phyloP scores from a whole-genome alignment of 345 rosid species.

The Lagerstroemia speciosa region DNA sequence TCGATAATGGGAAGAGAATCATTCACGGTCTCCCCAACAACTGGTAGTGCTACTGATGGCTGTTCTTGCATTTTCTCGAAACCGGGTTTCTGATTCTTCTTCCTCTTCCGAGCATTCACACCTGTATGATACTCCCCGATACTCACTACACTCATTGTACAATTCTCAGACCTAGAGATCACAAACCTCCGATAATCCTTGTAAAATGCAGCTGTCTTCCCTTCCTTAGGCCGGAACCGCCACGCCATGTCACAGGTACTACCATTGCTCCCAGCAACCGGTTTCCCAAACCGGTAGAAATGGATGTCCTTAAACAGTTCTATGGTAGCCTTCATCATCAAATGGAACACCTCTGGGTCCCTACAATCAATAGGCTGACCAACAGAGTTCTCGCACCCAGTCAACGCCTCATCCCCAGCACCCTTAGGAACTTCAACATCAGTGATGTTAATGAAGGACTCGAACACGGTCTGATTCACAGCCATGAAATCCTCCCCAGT shows the following conservation, averaged over 20 bases:
- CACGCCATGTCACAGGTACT: conserved; percentile 85
- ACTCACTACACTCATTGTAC: conserved; percentile 42
- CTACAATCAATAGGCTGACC: conserved; percentile 58
- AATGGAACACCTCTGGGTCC: conserved; percentile 77
- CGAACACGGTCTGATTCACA: conserved; percentile 56
- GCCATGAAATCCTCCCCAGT: conserved; percentile 94
- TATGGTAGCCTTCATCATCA: conserved; percentile 75
- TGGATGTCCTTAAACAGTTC: conserved; percentile 76
- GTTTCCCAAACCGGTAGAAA: conserved; percentile 83
- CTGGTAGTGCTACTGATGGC: conserved; percentile 26
- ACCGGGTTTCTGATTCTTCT: conserved; percentile 63
- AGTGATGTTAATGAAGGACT: conserved; percentile 46
- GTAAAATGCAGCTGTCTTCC: conserved; percentile 71
- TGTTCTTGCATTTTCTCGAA: conserved; percentile 49
- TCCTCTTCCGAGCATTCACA: conserved; percentile 83
- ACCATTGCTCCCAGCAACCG: conserved; percentile 40
- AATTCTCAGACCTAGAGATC: conserved; percentile 50
- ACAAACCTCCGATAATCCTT: conserved; percentile 84
- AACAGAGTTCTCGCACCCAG: conserved; percentile 32
- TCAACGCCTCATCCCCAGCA: conserved; percentile 8
- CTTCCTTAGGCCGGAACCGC: conserved; percentile 94
- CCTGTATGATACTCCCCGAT: conserved; percentile 91
- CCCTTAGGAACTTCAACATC: conserved; percentile 36
- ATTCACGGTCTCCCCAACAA: conserved; percentile 69
- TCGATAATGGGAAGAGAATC: conserved; percentile 66